Evolutionary conservation across 352 stramenopile genomes (phyloP).

Genomic region (Globisporangium heterothallicum): DNA sequence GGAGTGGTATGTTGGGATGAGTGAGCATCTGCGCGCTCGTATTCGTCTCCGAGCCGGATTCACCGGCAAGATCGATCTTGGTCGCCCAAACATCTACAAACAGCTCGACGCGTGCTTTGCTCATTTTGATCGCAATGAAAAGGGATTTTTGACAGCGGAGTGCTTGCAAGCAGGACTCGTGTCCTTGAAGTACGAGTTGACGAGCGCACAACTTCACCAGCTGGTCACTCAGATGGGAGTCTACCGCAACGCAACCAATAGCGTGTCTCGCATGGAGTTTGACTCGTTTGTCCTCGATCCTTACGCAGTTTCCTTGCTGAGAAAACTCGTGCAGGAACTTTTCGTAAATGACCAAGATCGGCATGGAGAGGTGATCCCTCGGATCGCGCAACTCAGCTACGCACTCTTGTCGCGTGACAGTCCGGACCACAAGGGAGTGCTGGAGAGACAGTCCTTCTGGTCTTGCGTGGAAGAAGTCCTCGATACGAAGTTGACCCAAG

Average conservation of each 20-base stretch:
- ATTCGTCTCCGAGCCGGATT: slow-evolving; percentile 34
- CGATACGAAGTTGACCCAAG: slow-evolving; percentile 16
- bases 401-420: slow-evolving; percentile 35
- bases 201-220: slow-evolving; percentile 24
- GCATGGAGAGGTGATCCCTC: slow-evolving; percentile 19
- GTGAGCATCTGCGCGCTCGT: slow-evolving; percentile 37
- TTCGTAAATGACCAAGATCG: slow-evolving; percentile 16
- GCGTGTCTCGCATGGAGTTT: slow-evolving; percentile 70
- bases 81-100: slow-evolving; percentile 18
- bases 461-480: slow-evolving; percentile 29
- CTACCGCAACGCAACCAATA: slow-evolving; percentile 31
- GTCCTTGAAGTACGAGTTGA: slow-evolving; percentile 39
- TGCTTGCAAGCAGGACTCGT: slow-evolving; percentile 30
- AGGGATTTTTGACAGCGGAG: slow-evolving; percentile 41
- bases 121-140: slow-evolving; percentile 57
- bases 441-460: slow-evolving; percentile 26
- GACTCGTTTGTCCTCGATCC: slow-evolving; percentile 73
- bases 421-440: slow-evolving; percentile 15
- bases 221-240: slow-evolving; percentile 37
- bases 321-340: slow-evolving; percentile 28
- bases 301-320: slow-evolving; percentile 25
- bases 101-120: slow-evolving; percentile 46
- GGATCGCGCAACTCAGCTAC: slow-evolving; percentile 46
- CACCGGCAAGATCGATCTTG: slow-evolving; percentile 24
- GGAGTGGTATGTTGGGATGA: slow-evolving; percentile 20